phyloP scores from a whole-genome alignment of 768 basidiomycete species.

The Brasilioporus rufonigricans region DNA sequence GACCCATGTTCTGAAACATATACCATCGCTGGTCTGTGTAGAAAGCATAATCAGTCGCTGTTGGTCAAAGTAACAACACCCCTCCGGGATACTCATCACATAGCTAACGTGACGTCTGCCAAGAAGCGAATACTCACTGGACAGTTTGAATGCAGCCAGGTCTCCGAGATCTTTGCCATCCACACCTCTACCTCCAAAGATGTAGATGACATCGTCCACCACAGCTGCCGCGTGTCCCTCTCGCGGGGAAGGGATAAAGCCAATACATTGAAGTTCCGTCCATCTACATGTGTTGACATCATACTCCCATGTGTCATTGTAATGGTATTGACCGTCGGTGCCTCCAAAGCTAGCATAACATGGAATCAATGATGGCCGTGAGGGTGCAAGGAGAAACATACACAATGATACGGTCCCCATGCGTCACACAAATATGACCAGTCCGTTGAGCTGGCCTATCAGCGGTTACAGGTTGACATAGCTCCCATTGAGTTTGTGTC shows the following conservation, averaged over 20 bases:
- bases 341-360: constrained; percentile 78
- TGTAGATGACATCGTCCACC: constrained; percentile 96
- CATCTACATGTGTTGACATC: constrained; percentile 78
- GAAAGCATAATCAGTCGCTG: constrained; percentile 8
- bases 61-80: constrained; percentile 1
- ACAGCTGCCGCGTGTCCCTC: constrained; percentile 97
- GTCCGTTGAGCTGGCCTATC: constrained; percentile 80
- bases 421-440: constrained; percentile 86
- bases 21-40: constrained; percentile 92
- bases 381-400: constrained; percentile 40
- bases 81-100: not conserved
- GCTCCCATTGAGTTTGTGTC: constrained; percentile 82
- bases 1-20: constrained; percentile 99
- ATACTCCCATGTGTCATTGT: constrained; percentile 98
- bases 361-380: constrained; percentile 13
- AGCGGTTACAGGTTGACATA: constrained; percentile 57
- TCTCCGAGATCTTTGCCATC: constrained; percentile 96
- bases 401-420: constrained; percentile 82
- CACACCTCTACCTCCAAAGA: constrained; percentile 96
- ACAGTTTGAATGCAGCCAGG: constrained; percentile 94
- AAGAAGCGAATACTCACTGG: constrained; percentile 60
- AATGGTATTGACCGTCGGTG: constrained; percentile 97
- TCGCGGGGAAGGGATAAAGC: constrained; percentile 91
- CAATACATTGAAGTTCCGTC: constrained; percentile 93
- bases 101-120: not conserved